Evolutionary conservation across 192 early-diverging fungal species (phyloP), one percentile per base, ranked within the genome.

Genomic region (Powellomyces hirtus): DNA sequence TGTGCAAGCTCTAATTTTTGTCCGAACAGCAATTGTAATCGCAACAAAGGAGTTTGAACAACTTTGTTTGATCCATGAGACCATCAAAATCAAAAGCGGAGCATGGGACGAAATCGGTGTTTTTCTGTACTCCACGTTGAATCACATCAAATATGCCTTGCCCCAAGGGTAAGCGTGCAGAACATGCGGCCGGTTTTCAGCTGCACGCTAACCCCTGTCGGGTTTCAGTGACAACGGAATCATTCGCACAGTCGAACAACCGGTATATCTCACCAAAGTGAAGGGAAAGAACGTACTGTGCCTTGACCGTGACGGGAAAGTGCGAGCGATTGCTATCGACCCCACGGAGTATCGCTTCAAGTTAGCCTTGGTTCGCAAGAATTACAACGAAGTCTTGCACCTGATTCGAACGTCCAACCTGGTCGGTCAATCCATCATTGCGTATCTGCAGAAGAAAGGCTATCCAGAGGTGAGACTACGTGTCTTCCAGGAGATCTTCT

Each of bases 271-370:
- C 49, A 91, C 91, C 4, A 84, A 88, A 33, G 87, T 96, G 27
- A 90, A 90, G 68, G 92, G 93, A 29, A 91, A 95, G 68, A 90
- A 84, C 42, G 76, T 98, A 10, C 87, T 90, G 78, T 90, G 89
- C 64, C 75, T 99, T 20, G 93, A 97, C 75, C 91, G 97, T 57
- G 92, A 95, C 61, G 93, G 89, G 59, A 92, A 91, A 70, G 86
- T 93, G n/a, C 82, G 88, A 34, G 84, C 88, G 5, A 87, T 99
- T 53, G 84, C 87, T 60, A 91, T 99, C 56, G 97, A 99, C 64
- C 95, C 96, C 1, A 98, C 95, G n/a, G 97, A 99, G 75, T 99
- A 97, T 80, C 88, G 89, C 3, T 99, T 99, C 89, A 99, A 99
- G 79, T 80, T 95, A 49, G 92, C 97, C 0, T 80, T 99, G 35